Evolutionary conservation across 75 land plant genomes (phyloP).

Genomic region (Picea sitchensis): DNA sequence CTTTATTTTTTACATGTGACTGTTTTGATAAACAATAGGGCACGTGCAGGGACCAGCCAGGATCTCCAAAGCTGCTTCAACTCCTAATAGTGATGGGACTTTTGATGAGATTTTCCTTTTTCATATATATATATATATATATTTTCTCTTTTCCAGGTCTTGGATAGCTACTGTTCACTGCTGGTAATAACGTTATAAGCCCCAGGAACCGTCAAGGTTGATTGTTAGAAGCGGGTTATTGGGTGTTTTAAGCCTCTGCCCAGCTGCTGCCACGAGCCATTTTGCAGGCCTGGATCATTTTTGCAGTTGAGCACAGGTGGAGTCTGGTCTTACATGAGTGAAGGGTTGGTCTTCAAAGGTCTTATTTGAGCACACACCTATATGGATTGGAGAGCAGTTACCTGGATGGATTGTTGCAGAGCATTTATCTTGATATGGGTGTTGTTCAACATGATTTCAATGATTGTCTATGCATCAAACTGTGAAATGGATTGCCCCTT

Average conservation of each 20-base stretch:
- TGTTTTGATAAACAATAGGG: neutral
- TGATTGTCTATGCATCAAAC: neutral
- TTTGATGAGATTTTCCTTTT: no score
- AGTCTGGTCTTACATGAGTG: neutral
- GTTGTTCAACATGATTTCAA: neutral
- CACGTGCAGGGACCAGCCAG: neutral
- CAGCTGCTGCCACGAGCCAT: no score
- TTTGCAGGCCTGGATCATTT: neutral
- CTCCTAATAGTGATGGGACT: neutral
- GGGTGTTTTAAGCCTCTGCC: neutral
- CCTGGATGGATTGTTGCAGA: neutral
- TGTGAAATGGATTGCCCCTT: constrained; percentile 3
- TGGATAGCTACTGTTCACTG: neutral
- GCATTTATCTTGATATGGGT: neutral
- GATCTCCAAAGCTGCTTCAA: neutral
- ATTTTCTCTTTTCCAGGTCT: no score
- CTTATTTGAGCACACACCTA: neutral
- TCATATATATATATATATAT: neutral
- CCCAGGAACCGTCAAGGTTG: neutral
- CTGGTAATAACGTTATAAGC: neutral
- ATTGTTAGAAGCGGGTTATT: neutral
- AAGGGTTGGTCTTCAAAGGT: neutral
- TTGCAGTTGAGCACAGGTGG: neutral
- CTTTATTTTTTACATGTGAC: neutral
- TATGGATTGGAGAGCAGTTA: neutral